Base-by-base conservation (phyloP, 2,329 filamentous ascomycete genomes). In the Diaporthe capsici region DNA sequence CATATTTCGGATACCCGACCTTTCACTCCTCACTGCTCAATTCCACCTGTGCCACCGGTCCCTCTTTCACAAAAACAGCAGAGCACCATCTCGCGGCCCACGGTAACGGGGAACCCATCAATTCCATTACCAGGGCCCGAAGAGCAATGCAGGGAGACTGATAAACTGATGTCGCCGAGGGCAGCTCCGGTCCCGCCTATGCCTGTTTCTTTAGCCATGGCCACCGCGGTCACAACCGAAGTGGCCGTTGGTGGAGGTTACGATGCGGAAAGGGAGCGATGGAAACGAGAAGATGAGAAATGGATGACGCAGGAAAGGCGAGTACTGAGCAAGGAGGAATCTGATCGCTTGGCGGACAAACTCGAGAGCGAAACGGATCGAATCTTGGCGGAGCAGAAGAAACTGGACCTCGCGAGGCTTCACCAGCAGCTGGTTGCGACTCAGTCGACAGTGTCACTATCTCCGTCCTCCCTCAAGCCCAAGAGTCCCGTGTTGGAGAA, bases 321-420 rank as follows among this genome's bases (percentile, higher is more conserved):
- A 65, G 61, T 75, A 73, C 65, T 68, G 73, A 71, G 75, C 75
- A 74, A 75, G 78, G 77, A 81, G 70, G 81, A 81, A 65, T 78
- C 79, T 55, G 80, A 82, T 53, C 81, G 79, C 65, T 82, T 82
- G 80, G 83, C 82, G 22, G 81, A 84, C 77, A 85, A 84, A 73
- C 83, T 86, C 72, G 85, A 88, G 76, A 85, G 84, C 51, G 88
- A 90, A 78, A 87, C 85, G 47, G 84, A 89, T 78, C 86, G 87
- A 76, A 85, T 87, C 60, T 81, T 88, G 60, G 85, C 86, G 34
- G 87, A 89, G 77, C 87, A 89, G 80, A 88, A 87, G 81, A 87
- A 85, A 79, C 85, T 86, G 72, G 86, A 89, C 77, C 83, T 88
- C 31, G 84, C 85, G 67, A 85, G 87, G 72, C 83, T 88, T 31